Base-by-base conservation (phyloP, 148 eudicot species). In the Pouteria glomerata region DNA sequence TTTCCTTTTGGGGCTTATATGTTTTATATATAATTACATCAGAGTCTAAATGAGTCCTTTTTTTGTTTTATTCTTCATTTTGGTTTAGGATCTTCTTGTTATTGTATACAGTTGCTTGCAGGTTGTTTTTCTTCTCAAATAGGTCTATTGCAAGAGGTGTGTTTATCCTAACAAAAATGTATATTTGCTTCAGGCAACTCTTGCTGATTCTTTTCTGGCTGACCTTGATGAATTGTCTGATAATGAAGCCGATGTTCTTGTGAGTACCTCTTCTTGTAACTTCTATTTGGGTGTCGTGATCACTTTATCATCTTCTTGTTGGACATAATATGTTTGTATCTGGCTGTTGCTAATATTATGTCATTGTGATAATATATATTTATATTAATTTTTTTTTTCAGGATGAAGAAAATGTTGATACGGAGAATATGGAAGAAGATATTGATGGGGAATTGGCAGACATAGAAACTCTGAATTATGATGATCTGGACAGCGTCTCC, bases 191-290 rank as follows among this genome's bases (percentile, higher is more conserved):
- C 85, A 94, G 98, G 93, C 98, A 62, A 89, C 97, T 60, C 86
- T 94, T 63, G 87, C 87, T 63, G 98, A 94, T 90, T 91, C 98
- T 27, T 94, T 94, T 80, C 76, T 94, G 76, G 98, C 98, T 1
- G 98, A 94, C 82, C 96, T 94, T 11, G 98, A 94, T 63, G 98
- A 94, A 13, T 84, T 94, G 71, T 94, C 98, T 3, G 98, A 94
- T 78, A 89, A 89, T 76, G 97, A 94, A 79, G 93, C 83, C 7
- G 90, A 84, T 61, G 56, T 76, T 71, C 57, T 66, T 80, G 97
- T 89, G 70, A 86, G 96, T 82, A 53, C 14, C 16, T 42, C 31
- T 74, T 5, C 13, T 13, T 57, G 37, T 65, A 14, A 13, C 39
- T 66, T 37, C 6, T 26, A 35, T 35, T 73, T 41, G 61, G 63